phyloP scores from a whole-genome alignment of 148 eudicot genomes.

The Simmondsia chinensis region DNA sequence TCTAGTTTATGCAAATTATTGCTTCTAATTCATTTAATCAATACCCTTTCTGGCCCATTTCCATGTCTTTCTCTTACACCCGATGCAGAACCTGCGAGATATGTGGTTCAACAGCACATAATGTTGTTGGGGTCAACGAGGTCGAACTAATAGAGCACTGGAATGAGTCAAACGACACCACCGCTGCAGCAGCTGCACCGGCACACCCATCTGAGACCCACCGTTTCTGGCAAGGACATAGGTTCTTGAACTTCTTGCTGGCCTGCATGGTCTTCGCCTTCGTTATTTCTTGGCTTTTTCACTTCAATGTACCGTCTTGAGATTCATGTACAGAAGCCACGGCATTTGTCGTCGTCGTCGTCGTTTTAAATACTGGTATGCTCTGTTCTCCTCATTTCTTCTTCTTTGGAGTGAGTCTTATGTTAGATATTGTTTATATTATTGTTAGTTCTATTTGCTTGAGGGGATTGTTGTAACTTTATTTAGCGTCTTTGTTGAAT shows the following conservation, averaged over 20 bases:
- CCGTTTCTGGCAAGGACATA: conserved; percentile 79
- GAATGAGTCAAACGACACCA: conserved; percentile 47
- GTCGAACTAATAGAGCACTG: conserved; percentile 41
- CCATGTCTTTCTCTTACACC: neutral
- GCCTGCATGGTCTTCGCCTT: conserved; percentile 94
- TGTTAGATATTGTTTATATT: too few relatives aligned
- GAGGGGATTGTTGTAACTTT: too few relatives aligned
- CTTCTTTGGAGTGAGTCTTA: too few relatives aligned
- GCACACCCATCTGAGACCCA: conserved; percentile 32
- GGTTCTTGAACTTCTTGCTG: conserved; percentile 70
- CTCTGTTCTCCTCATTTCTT: too few relatives aligned
- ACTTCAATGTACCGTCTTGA: conserved; percentile 69
- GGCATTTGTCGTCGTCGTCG: neutral
- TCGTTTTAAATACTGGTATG: too few relatives aligned
- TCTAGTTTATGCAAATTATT: neutral
- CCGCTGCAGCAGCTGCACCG: conserved; percentile 16
- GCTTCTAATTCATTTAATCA: neutral
- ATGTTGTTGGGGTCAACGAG: conserved; percentile 61
- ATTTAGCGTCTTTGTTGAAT: too few relatives aligned
- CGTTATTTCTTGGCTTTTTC: conserved; percentile 93
- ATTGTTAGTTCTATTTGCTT: too few relatives aligned
- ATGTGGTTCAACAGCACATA: conserved; percentile 70
- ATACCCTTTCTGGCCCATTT: neutral
- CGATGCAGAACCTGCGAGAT: conserved; percentile 78
- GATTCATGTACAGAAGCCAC: conserved; percentile 15